phyloP scores from a whole-genome alignment of 345 rosid species.

The Citrus cavaleriei region DNA sequence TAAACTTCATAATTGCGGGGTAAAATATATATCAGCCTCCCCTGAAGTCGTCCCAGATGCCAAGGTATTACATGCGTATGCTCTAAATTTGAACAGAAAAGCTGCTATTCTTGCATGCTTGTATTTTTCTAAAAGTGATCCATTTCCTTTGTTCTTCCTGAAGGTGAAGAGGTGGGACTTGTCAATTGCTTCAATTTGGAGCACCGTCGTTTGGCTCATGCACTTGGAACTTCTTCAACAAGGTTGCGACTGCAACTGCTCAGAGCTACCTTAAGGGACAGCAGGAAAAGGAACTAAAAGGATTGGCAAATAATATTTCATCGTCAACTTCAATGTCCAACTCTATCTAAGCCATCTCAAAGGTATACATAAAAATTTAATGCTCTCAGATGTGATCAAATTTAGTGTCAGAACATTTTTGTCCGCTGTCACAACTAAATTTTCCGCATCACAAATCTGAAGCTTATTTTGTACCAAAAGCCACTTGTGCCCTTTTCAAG shows the following conservation, averaged over 20 bases:
- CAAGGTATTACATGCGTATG: conserved; percentile 40
- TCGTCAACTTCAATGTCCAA: conserved; percentile 4
- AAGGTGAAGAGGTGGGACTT: conserved; percentile 78
- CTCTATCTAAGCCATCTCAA: neutral
- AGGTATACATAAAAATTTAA: neutral
- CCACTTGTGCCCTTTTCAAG: neutral
- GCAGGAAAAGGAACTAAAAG: conserved; percentile 58
- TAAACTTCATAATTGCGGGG: conserved; percentile 41
- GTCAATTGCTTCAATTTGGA: conserved; percentile 80
- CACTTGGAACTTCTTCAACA: conserved; percentile 60
- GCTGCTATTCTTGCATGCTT: neutral
- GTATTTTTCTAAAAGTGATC: neutral
- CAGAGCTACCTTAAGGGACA: conserved; percentile 63
- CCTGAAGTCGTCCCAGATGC: conserved; percentile 45
- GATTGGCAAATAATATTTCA: conserved; percentile 14
- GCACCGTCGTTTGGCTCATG: conserved; percentile 88
- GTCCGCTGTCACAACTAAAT: neutral
- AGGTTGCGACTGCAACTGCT: conserved; percentile 76
- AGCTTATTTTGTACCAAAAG: neutral
- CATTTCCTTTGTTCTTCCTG: neutral
- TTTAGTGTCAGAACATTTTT: conserved; percentile 6
- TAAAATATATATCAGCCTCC: conserved; percentile 1
- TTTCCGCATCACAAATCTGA: neutral
- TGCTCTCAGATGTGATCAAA: neutral
- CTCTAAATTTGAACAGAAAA: neutral